Evolutionary conservation across 2,329 filamentous ascomycete genomes (phyloP), one percentile per base, ranked within the genome.

Genomic region (Stachybotrys elegans): DNA sequence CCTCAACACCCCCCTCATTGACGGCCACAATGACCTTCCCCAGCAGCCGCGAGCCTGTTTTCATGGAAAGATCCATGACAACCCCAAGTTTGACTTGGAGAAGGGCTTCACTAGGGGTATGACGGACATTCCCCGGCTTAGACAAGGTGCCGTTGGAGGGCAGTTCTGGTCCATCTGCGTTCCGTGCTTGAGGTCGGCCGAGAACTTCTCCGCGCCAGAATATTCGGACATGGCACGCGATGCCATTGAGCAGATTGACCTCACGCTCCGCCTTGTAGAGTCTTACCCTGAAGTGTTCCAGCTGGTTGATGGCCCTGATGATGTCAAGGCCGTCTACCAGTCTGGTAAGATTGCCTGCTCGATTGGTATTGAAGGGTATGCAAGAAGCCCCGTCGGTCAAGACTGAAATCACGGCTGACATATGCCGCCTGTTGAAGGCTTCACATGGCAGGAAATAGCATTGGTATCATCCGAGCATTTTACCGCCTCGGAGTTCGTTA

Each of bases 291-390:
- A 56, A 22, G 52, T 47, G 1, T 53, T 59, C 13, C 37, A 54
- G 12, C 36, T 60, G 6, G 51, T 59, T 6, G 49, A 44, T 13
- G 53, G 49, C 11, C 57, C 62, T 2, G 51, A 52, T 5, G 56
- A 60, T 19, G 57, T 63, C 2, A 53, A 54, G 23, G 21, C 40
- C 4, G 49, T 58, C 4, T 65, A 61, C 11, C 46, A 48, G n/a
- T 44, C 48, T 1, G 59, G 60, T 3, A 58, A 51, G 35, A 61
- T 66, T 13, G 60, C 62, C 5, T 62, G 61, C 37, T 60, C 57
- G 1, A 64, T 67, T 32, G 62, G 63, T 12, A 57, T 65, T 22
- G 65, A 67, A 44, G 64, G 55, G 22, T 48, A 20, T n/a, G 34
- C 13, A 16, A 6, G 13, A 14, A 17, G n/a, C 29, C 6, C 21